These are phyloP conservation scores for Termitomyces sp. DNA, from an alignment of 768 basidiomycete species.

Conservation along the genomic window DNA sequence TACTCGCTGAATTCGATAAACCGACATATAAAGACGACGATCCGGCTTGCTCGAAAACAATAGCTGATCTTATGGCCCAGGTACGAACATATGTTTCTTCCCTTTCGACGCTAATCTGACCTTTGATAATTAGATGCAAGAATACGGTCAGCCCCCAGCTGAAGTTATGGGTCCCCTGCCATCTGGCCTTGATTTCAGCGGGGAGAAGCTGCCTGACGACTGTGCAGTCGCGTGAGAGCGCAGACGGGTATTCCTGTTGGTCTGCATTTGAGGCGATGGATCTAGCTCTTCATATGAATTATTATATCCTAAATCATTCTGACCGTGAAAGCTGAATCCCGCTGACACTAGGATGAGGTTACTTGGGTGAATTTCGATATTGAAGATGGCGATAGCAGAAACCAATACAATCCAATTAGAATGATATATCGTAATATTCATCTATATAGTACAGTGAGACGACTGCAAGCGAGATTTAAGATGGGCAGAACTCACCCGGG, in stretches of 20 bases:
- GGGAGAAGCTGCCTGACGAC: conserved; percentile 13
- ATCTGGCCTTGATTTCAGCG: conserved; percentile 51
- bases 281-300: background rate
- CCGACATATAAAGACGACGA: conserved; percentile 53
- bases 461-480: background rate
- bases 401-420: background rate
- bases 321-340: background rate
- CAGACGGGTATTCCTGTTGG: no score
- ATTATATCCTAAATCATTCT: background rate
- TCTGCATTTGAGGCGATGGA: background rate
- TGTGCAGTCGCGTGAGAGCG: conserved; percentile 1
- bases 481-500: conserved; percentile 1
- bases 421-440: background rate
- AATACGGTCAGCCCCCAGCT: conserved; percentile 51
- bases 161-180: conserved; percentile 85
- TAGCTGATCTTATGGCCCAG: conserved; percentile 71
- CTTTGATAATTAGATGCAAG: conserved; percentile 67
- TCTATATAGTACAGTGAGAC: background rate
- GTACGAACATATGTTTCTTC: background rate
- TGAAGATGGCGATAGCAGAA: background rate
- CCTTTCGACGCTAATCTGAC: conserved; percentile 22
- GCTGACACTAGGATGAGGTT: background rate
- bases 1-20: conserved; percentile 64
- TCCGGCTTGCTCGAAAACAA: conserved; percentile 31
- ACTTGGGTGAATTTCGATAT: background rate